Evolutionary conservation across 1,284 basidiomycete genomes (phyloP).

Genomic region (Melampsora medusae): DNA sequence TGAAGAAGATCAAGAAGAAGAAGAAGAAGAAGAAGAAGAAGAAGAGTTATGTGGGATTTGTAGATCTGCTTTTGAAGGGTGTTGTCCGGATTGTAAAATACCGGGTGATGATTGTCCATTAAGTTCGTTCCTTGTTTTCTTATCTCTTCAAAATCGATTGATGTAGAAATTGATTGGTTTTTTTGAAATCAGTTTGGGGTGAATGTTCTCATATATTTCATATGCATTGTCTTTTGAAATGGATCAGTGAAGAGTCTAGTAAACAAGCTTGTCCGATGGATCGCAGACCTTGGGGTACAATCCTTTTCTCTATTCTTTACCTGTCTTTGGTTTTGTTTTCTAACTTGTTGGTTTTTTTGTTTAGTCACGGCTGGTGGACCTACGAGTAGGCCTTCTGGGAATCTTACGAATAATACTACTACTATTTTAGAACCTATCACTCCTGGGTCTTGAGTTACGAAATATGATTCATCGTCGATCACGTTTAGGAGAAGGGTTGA

Average conservation of each 20-base stretch:
- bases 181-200: constrained; percentile 72
- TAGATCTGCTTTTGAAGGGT: constrained; percentile 82
- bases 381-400: background rate
- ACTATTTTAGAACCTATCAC: too few relatives aligned
- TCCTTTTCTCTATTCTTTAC: background rate
- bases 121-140: constrained; percentile 69
- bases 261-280: constrained; percentile 95
- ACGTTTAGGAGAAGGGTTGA: too few relatives aligned
- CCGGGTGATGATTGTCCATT: constrained; percentile 95
- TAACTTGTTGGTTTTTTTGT: background rate
- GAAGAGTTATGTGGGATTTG: constrained; percentile 93
- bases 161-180: background rate
- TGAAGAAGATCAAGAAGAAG: constrained; percentile 18
- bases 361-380: background rate
- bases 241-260: constrained; percentile 79
- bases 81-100: constrained; percentile 87
- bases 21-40: constrained; percentile 63
- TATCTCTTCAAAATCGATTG: constrained; percentile 4
- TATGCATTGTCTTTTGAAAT: constrained; percentile 75
- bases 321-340: background rate
- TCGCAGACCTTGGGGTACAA: constrained; percentile 81
- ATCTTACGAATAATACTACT: too few relatives aligned
- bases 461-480: too few relatives aligned
- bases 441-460: too few relatives aligned
- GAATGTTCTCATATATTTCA: constrained; percentile 78